Conservation (phyloP, 2,329 filamentous ascomycete genomes). For the Phoma sp. region DNA sequence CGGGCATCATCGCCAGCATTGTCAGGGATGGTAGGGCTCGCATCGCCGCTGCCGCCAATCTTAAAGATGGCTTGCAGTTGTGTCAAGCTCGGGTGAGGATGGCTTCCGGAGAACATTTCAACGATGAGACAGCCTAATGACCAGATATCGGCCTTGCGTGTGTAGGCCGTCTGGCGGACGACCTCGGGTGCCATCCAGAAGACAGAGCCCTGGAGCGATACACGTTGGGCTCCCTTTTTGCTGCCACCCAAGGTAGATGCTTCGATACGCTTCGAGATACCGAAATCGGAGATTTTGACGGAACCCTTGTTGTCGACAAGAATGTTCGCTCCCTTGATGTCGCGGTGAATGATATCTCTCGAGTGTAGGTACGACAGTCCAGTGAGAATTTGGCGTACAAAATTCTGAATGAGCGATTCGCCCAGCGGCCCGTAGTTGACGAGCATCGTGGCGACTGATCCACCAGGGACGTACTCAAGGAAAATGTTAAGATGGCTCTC, state of each 20-base stretch:
- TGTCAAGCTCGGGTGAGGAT: conserved; percentile 95
- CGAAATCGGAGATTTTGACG: conserved; percentile 99
- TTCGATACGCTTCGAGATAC: conserved; percentile 97
- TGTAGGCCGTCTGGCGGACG: conserved; percentile 96
- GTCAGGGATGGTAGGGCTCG: conserved; percentile 86
- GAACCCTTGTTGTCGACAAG: conserved; percentile 98
- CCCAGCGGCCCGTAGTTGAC: conserved; percentile 96
- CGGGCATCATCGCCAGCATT: conserved; percentile 83
- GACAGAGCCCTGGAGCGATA: conserved; percentile 92
- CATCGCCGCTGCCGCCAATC: conserved; percentile 83
- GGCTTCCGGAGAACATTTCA: conserved; percentile 97
- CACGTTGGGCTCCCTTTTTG: conserved; percentile 53
- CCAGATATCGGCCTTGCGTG: conserved; percentile 98
- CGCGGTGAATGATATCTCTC: conserved; percentile 94
- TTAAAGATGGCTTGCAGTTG: conserved; percentile 99
- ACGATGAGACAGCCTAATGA: conserved; percentile 95
- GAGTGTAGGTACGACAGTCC: conserved; percentile 93
- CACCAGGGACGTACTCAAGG: conserved; percentile 97
- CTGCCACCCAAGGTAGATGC: conserved; percentile 72
- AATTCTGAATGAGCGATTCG: conserved; percentile 92
- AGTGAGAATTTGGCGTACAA: conserved; percentile 92
- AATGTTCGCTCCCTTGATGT: conserved; percentile 99
- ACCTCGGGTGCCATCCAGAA: conserved; percentile 99
- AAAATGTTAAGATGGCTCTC: conserved; percentile 97
- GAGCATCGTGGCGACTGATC: conserved; percentile 97